Base-by-base conservation (phyloP, 768 basidiomycete genomes). In the Krasilnikovozyma curviuscula region DNA sequence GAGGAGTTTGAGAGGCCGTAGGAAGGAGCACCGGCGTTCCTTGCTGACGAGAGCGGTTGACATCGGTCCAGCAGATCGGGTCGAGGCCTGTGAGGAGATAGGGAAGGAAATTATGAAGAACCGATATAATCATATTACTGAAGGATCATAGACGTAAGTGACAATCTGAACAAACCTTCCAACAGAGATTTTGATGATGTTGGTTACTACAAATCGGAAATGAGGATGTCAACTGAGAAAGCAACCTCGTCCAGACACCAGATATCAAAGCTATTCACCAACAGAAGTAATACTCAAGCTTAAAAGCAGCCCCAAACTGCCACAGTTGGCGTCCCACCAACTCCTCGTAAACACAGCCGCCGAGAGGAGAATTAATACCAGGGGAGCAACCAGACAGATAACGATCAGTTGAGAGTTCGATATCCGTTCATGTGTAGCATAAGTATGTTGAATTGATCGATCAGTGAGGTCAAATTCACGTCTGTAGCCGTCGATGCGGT, bases 61-160 rank as follows among this genome's bases (percentile, higher is more conserved):
- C 62, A 63, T 14, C 62, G 59, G n/a, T 32, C 53, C 44, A 63
- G 56, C 21, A 63, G 54, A 45, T 63, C 62, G 13, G 62, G 62
- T 43, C 62, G 58, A 25, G 62, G 62, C 40, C 62, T 39, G 28
- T 24, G 27, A 18, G 23, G 29, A 19, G n/a, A 8, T n/a, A 29
- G 5, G 3, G 39, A 23, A 12, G 31, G 24, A 24, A 21, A 29
- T 12, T 25, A 18, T 44, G 19, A 42, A 24, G 42, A 27, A 39
- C 7, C 23, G 31, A 19, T 21, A 39, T 5, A 25, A 34, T 7
- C 34, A 3, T 18, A 25, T 18, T 5, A 27, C 25, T 19, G n/a
- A 19, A 14, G 4, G 12, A 21, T 9, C 10, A 13, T 18, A 21
- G 31, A 39, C n/a, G 28, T 10, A 28, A 28, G 18, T n/a, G n/a